phyloP scores from a whole-genome alignment of 441 rosid genomes.

The Omphalea diandra region DNA sequence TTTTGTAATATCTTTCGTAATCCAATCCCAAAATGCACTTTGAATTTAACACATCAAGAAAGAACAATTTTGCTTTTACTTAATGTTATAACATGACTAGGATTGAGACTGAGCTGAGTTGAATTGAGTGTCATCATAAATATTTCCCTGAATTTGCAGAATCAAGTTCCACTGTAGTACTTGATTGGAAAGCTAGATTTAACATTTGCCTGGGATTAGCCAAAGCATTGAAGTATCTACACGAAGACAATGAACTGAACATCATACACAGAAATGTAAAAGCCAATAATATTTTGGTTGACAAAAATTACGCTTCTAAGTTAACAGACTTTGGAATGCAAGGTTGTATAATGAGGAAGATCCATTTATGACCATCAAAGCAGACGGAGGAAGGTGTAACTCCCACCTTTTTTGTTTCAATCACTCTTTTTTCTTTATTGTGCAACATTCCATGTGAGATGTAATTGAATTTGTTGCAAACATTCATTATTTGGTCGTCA shows the following conservation, averaged over 20 bases:
- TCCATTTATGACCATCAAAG: constrained; percentile 9
- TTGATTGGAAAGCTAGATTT: constrained; percentile 15
- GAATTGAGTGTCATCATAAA: background rate
- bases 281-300: constrained; percentile 9
- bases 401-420: too few species aligned
- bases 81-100: background rate
- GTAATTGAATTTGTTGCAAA: too few species aligned
- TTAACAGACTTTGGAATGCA: constrained; percentile 13
- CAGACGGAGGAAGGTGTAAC: constrained; percentile 4
- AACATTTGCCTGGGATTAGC: constrained; percentile 16
- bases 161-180: background rate
- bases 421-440: too few species aligned
- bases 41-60: background rate
- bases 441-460: too few species aligned
- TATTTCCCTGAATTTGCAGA: background rate
- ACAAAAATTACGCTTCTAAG: background rate
- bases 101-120: background rate
- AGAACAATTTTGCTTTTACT: background rate
- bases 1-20: background rate
- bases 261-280: constrained; percentile 11
- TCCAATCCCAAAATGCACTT: background rate
- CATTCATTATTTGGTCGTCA: too few species aligned
- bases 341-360: constrained; percentile 8
- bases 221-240: constrained; percentile 10
- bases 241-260: background rate